These are phyloP conservation scores for Hygrocybe coccinea DNA, from an alignment of 768 basidiomycete species.

Conservation along the genomic window DNA sequence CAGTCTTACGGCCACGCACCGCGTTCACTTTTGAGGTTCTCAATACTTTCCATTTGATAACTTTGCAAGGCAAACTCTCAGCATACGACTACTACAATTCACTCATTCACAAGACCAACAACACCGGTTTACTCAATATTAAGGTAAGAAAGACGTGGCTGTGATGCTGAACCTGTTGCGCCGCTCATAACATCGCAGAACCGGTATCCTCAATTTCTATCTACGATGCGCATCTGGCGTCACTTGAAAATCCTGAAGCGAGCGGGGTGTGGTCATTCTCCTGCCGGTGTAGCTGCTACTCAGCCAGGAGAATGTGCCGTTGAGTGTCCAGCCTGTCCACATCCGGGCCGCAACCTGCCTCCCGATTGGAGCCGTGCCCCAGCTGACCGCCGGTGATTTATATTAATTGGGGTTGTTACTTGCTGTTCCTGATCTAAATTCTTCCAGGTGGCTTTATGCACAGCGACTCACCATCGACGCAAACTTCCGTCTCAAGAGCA, in stretches of 20 bases:
- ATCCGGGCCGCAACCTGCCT: constrained; percentile 18
- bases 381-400: background rate
- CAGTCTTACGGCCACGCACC: background rate
- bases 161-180: no score
- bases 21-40: constrained; percentile 5
- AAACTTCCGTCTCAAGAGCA: constrained; percentile 29
- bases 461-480: constrained; percentile 30
- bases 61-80: constrained; percentile 1
- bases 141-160: constrained; percentile 1
- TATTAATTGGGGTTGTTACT: background rate
- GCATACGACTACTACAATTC: constrained; percentile 7
- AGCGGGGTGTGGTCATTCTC: constrained; percentile 17
- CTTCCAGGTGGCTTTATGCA: constrained; percentile 23
- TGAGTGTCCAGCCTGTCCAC: constrained; percentile 25
- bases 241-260: constrained; percentile 16
- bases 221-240: background rate
- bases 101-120: constrained; percentile 1
- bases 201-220: background rate
- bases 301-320: constrained; percentile 16
- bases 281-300: constrained; percentile 3
- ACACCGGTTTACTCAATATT: background rate
- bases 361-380: constrained; percentile 11
- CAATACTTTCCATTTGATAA: constrained; percentile 4
- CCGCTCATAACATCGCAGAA: background rate
- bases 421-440: background rate